These are phyloP conservation scores for Planoprotostelium fungivorum DNA, from an alignment of 78 protist genomes.

Conservation along the genomic window DNA sequence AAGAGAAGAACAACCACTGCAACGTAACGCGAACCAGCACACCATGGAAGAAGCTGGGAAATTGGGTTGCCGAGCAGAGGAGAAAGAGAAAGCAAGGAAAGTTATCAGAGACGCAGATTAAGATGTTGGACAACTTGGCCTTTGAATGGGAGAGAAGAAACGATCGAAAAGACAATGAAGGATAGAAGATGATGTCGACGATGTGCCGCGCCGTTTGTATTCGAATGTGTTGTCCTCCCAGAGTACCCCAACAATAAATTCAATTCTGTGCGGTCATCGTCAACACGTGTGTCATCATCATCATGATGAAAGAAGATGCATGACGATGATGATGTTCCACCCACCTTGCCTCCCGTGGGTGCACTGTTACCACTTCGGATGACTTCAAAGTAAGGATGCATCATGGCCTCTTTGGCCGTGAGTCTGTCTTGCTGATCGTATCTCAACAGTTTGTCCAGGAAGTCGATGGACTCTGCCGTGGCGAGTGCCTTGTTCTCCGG, in stretches of 20 bases:
- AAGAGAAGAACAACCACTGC: background rate
- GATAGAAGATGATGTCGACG: background rate
- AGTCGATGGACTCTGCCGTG: conserved; percentile 90
- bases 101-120: background rate
- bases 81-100: background rate
- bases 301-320: no score
- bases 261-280: no score
- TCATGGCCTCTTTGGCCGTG: conserved; percentile 65
- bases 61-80: background rate
- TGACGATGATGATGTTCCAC: no score
- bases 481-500: conserved; percentile 63
- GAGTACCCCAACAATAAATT: no score
- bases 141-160: background rate
- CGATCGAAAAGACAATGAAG: background rate
- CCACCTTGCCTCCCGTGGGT: no score
- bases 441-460: conserved; percentile 86
- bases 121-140: background rate
- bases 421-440: conserved; percentile 85
- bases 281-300: no score
- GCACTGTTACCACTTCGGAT: no score
- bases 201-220: no score
- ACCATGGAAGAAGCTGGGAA: background rate
- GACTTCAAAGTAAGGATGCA: conserved; percentile 48
- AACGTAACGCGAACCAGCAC: background rate
- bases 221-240: no score